Evolutionary conservation across 1,284 basidiomycete species (phyloP).

Genomic region (Pyrrhoderma noxium): DNA sequence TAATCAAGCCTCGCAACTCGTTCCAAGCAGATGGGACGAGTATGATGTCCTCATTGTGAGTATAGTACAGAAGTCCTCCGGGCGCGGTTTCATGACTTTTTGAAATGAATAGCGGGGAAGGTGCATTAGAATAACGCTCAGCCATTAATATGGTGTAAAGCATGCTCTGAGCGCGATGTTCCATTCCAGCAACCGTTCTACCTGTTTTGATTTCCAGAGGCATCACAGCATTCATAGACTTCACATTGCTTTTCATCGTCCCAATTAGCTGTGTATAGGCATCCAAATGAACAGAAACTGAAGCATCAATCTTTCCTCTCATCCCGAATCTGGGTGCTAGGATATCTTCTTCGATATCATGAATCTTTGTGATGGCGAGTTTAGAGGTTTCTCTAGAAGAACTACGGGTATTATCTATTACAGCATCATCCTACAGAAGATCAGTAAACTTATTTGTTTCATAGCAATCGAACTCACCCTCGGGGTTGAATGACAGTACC

Average conservation of each 20-base stretch:
- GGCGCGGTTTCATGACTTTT: constrained; percentile 35
- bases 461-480: constrained; percentile 38
- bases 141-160: constrained; percentile 89
- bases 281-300: constrained; percentile 51
- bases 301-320: constrained; percentile 94
- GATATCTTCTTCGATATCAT: constrained; percentile 95
- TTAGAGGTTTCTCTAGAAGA: constrained; percentile 39
- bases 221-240: constrained; percentile 34
- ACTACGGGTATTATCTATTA: constrained; percentile 58
- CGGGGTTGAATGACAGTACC: constrained; percentile 52
- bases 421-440: constrained; percentile 47
- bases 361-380: constrained; percentile 66
- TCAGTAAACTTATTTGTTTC: neutral
- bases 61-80: constrained; percentile 89
- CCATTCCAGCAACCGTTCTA: constrained; percentile 66
- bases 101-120: constrained; percentile 21
- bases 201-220: constrained; percentile 98
- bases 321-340: constrained; percentile 94
- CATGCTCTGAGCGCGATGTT: constrained; percentile 97
- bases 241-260: constrained; percentile 23
- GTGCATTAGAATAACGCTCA: constrained; percentile 64
- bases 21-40: constrained; percentile 70
- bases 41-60: constrained; percentile 84
- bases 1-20: constrained; percentile 80
- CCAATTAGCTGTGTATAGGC: constrained; percentile 21